A percentile compares a stretch with the other conserved stretches of the same genome.
Evolutionary conservation across 371 early-diverging fungal species (phyloP).

Genomic region (Circinella minor): DNA sequence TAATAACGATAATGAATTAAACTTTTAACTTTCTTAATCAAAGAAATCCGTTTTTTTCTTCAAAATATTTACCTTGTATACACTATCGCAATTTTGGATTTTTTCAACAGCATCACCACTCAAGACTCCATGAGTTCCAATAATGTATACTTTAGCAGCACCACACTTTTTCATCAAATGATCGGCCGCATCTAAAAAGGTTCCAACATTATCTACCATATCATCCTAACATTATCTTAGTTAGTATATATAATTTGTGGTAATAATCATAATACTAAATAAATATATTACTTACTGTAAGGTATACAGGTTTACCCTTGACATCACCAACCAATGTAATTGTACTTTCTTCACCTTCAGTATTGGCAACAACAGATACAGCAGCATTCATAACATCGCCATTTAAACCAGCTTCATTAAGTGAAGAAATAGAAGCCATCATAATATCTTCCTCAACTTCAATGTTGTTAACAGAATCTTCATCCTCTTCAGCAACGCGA

Average conservation of each 20-base stretch:
- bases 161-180: conserved; percentile 84
- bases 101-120: conserved; percentile 84
- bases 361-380: conserved; percentile 53
- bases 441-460: conserved; percentile 33
- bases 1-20: background rate
- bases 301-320: conserved; percentile 82
- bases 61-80: conserved; percentile 70
- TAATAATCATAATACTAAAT: background rate
- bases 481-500: conserved; percentile 45
- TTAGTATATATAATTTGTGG: background rate
- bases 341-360: conserved; percentile 58
- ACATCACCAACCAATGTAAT: conserved; percentile 95
- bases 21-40: background rate
- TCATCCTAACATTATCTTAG: conserved; percentile 69
- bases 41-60: background rate
- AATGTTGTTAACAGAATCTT: conserved; percentile 25
- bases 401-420: conserved; percentile 45
- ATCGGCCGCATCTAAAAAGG: conserved; percentile 92
- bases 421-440: conserved; percentile 51
- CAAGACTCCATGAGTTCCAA: conserved; percentile 95
- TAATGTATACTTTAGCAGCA: conserved; percentile 86
- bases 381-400: conserved; percentile 54
- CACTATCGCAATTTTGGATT: conserved; percentile 84
- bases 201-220: conserved; percentile 84
- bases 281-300: conserved; percentile 68